Evolutionary conservation across 495 filamentous ascomycete genomes (phyloP), one percentile per base, ranked within the genome.

Genomic region (Aspergillus asperescens): DNA sequence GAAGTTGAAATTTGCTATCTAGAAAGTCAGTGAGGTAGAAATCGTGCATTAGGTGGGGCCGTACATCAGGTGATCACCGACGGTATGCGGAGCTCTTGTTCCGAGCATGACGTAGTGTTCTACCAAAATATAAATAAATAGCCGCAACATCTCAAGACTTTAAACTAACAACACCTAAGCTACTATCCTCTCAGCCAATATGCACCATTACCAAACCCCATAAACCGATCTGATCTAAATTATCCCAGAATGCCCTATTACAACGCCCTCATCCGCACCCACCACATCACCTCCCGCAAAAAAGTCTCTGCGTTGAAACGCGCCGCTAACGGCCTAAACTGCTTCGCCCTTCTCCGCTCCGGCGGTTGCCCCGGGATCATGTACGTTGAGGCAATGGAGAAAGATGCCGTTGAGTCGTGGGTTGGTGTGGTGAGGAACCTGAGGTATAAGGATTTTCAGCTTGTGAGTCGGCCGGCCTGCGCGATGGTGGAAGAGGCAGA

Each of bases 221-320:
- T 25, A 16, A 1, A 24, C 7, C 19, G 37, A 23, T 15, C 37
- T 27, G 13, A 24, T 24, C 12, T n/a, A 27, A 42, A 10, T 13
- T 4, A 31, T 3, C 43, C 10, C 28, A 48, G 22, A 54, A 67
- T 66, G 63, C 54, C 60, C 37, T 81, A 35, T 7, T 35, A 73
- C 58, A 76, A 81, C 54, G 80, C 86, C 20, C 68, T 90, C 42
- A 88, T 90, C 29, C 77, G 84, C 32, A 90, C 86, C 4, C 87
- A 90, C 62, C 87, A 90, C 69, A 90, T 90, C 64, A 89, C 86
- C 22, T 89, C 85, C 8, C 86, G 86, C 40, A 88, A 87, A 52
- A 90, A 90, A 63, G 78, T 90, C 15, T 75, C 78, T 9, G 75
- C 77, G 10, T 71, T 90, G 18, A 81, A 79, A 59, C 79, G 81